Conservation (phyloP, 2,329 filamentous ascomycete species). For the Penicillium occitanis region DNA sequence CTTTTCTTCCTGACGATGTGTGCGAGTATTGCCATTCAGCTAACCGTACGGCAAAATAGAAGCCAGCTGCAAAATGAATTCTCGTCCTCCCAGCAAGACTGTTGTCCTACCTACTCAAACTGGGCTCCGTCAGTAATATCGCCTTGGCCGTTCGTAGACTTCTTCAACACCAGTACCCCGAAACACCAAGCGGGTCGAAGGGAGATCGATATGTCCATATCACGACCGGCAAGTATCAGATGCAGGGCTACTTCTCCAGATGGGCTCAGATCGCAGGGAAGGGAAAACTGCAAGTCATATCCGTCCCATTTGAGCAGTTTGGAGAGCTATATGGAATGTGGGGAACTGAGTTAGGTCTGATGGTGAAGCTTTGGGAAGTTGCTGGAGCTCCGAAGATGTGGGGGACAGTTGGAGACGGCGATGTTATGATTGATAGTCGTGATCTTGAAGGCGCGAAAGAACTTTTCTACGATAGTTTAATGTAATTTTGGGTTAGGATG, state of each 20-base stretch:
- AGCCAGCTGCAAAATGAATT: conserved; percentile 1
- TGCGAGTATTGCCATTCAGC: neutral
- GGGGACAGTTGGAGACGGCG: conserved; percentile 8
- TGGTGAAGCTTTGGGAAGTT: conserved; percentile 16
- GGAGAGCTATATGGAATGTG: conserved; percentile 14
- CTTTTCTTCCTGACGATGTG: neutral
- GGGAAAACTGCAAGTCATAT: conserved; percentile 7
- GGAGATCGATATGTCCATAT: conserved; percentile 14
- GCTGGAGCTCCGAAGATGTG: conserved; percentile 13
- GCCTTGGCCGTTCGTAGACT: conserved; percentile 4
- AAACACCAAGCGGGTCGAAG: neutral
- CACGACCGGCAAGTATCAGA: conserved; percentile 14
- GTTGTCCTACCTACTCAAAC: neutral
- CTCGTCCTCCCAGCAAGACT: conserved; percentile 3
- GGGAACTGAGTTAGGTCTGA: conserved; percentile 13
- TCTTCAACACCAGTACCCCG: neutral
- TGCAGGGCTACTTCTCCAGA: conserved; percentile 8
- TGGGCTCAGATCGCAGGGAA: conserved; percentile 12
- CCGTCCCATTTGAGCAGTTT: conserved; percentile 14
- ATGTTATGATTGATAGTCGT: conserved; percentile 14
- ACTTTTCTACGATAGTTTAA: neutral
- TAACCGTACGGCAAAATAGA: conserved; percentile 7
- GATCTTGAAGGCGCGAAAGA: conserved; percentile 11
- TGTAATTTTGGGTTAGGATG: neutral
- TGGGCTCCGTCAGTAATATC: conserved; percentile 11